phyloP scores from a whole-genome alignment of 495 filamentous ascomycete species.

The Penicillium cinerascens region DNA sequence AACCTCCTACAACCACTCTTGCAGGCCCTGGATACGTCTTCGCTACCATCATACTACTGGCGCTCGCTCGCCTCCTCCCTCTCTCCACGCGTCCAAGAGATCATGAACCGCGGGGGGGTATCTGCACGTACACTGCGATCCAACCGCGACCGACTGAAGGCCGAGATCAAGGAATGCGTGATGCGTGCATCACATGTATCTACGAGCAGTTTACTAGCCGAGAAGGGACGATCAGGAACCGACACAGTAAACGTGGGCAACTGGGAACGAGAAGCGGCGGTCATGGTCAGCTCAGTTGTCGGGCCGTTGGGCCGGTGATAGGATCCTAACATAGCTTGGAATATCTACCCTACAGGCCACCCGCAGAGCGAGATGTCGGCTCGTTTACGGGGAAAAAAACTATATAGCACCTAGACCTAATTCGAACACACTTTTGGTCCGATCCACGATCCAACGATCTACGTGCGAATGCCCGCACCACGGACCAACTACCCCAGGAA shows the following conservation, averaged over 20 bases:
- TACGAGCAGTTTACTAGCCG: conserved; percentile 39
- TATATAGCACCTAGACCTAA: background rate
- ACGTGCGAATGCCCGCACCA: conserved; percentile 1
- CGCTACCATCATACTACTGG: conserved; percentile 89
- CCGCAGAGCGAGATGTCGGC: background rate
- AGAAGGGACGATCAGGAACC: conserved; percentile 38
- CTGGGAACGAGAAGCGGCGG: conserved; percentile 91
- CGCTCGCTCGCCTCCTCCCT: conserved; percentile 76
- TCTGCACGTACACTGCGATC: conserved; percentile 74
- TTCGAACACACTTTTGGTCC: background rate
- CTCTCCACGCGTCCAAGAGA: conserved; percentile 74
- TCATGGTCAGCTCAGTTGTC: conserved; percentile 82
- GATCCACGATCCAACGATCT: background rate
- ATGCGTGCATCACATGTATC: conserved; percentile 66
- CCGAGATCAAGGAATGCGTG: conserved; percentile 80
- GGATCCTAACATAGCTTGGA: background rate
- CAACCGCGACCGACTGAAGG: conserved; percentile 69
- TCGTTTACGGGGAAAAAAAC: background rate
- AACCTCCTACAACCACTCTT: conserved; percentile 75
- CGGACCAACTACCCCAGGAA: conserved; percentile 11
- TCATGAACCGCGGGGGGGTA: conserved; percentile 74
- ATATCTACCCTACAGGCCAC: background rate
- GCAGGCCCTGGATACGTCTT: conserved; percentile 77
- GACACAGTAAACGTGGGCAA: conserved; percentile 43
- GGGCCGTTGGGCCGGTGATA: conserved; percentile 45